Percentiles rank a stretch among this genome's conserved stretches.
phyloP scores from a whole-genome alignment of 164 flowering plant species.

The Piper longum region DNA sequence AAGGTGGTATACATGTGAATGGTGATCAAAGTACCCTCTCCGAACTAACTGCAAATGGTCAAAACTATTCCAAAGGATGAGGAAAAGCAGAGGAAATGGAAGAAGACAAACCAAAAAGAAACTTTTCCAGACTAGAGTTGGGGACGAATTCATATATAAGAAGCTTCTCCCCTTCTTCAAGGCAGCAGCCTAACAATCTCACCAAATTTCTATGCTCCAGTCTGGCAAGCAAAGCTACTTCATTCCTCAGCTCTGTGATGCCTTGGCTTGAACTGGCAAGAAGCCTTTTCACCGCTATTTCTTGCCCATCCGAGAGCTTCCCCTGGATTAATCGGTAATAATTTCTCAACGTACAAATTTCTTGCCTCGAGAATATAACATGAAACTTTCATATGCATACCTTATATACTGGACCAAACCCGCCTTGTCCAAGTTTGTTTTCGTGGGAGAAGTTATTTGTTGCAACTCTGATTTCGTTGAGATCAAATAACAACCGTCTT shows the following conservation, averaged over 20 bases:
- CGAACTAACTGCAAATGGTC: no score
- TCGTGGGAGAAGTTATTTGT: constrained; percentile 24
- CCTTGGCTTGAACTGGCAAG: constrained; percentile 24
- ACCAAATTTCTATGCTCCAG: constrained; percentile 35
- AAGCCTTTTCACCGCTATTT: constrained; percentile 36
- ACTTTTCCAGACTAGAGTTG: constrained; percentile 20
- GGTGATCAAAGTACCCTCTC: no score
- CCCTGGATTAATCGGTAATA: constrained; percentile 12
- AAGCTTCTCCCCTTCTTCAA: constrained; percentile 22
- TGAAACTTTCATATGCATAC: constrained; percentile 4
- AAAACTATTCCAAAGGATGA: background rate
- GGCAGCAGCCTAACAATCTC: constrained; percentile 25
- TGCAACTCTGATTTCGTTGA: constrained; percentile 11
- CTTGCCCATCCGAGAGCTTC: constrained; percentile 14
- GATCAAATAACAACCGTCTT: constrained; percentile 10
- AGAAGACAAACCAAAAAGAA: constrained; percentile 16
- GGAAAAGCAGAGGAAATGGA: background rate
- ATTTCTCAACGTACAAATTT: background rate
- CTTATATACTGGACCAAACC: constrained; percentile 38
- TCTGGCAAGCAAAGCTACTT: constrained; percentile 22
- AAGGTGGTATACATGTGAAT: no score
- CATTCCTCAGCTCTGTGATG: constrained; percentile 22
- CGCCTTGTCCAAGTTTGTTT: constrained; percentile 35
- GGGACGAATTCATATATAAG: constrained; percentile 29
- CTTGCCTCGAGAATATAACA: background rate